These are phyloP conservation scores for Colletotrichum orchidophilum DNA, from an alignment of 2,329 filamentous ascomycete species.

Conservation along the genomic window DNA sequence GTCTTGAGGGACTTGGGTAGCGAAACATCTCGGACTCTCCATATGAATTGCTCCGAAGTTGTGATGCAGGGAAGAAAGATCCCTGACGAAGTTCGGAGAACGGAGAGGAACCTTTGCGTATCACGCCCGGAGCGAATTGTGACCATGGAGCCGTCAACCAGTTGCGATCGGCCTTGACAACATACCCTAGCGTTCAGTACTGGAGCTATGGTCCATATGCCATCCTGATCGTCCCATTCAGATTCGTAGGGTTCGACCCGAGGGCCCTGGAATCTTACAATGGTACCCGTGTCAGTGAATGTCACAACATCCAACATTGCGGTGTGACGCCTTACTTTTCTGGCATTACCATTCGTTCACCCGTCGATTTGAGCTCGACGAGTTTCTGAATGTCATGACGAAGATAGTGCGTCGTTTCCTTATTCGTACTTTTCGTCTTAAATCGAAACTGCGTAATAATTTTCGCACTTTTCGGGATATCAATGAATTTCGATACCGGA, in stretches of 20 bases:
- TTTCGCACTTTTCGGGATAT: neutral
- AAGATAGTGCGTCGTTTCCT: constrained; percentile 5
- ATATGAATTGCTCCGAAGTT: constrained; percentile 1
- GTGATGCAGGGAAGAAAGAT: constrained; percentile 23
- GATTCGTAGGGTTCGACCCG: neutral
- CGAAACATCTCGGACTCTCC: neutral
- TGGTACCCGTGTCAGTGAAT: accelerated
- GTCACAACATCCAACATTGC: neutral
- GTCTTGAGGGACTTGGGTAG: neutral
- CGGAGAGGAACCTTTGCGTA: neutral
- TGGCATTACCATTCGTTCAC: neutral
- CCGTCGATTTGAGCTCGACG: neutral
- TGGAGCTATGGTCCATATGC: constrained; percentile 14
- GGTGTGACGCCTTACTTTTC: neutral
- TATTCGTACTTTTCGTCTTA: neutral
- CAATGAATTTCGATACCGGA: neutral
- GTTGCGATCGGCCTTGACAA: neutral
- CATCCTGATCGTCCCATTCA: neutral
- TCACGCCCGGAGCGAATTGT: neutral
- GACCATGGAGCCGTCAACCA: constrained; percentile 2
- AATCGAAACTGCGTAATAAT: constrained; percentile 6
- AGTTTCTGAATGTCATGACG: neutral
- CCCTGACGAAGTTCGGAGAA: constrained; percentile 4
- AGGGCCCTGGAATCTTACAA: neutral
- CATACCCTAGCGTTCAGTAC: neutral